Percentiles rank a stretch among this genome's conserved stretches.
phyloP scores from a whole-genome alignment of 2,329 filamentous ascomycete species.

The Monosporascus sp. region DNA sequence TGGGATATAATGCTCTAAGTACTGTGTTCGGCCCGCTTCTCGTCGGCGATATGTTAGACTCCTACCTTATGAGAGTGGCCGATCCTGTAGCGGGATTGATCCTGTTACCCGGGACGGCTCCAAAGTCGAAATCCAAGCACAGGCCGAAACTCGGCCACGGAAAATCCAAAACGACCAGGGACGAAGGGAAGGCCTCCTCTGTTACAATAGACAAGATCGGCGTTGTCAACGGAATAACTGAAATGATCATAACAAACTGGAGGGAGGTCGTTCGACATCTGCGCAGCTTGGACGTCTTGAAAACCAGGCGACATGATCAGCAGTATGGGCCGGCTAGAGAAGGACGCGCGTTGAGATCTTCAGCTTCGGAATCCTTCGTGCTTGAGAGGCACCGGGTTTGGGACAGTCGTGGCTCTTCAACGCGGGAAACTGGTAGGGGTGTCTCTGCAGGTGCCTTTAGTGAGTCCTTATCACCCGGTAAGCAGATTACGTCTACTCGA shows the following conservation, averaged over 20 bases:
- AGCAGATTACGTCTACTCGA: constrained; percentile 2
- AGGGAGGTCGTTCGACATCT: constrained; percentile 58
- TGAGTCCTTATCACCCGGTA: constrained; percentile 26
- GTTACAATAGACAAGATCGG: constrained; percentile 50
- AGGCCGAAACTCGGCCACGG: constrained; percentile 12
- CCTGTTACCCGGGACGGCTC: constrained; percentile 38
- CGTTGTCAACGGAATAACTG: constrained; percentile 53
- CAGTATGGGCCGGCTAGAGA: constrained; percentile 5
- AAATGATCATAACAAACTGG: constrained; percentile 65
- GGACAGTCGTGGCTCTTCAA: constrained; percentile 17
- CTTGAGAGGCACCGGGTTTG: constrained; percentile 34
- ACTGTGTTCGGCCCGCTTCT: constrained; percentile 63
- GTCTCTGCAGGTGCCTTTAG: constrained; percentile 34
- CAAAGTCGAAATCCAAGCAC: constrained; percentile 37
- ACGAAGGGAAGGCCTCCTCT: constrained; percentile 15
- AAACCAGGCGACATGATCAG: constrained; percentile 10
- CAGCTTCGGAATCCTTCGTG: constrained; percentile 36
- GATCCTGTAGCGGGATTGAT: constrained; percentile 37
- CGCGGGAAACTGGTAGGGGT: constrained; percentile 14
- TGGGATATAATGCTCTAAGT: constrained; percentile 60
- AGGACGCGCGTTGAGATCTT: constrained; percentile 29
- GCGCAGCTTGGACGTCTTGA: constrained; percentile 39
- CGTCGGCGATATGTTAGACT: constrained; percentile 51
- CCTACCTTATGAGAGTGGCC: constrained; percentile 44
- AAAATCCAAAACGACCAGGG: constrained; percentile 17